Evolutionary conservation across 345 rosid species (phyloP), one percentile per base, ranked within the genome.

Genomic region (Durio zibethinus): DNA sequence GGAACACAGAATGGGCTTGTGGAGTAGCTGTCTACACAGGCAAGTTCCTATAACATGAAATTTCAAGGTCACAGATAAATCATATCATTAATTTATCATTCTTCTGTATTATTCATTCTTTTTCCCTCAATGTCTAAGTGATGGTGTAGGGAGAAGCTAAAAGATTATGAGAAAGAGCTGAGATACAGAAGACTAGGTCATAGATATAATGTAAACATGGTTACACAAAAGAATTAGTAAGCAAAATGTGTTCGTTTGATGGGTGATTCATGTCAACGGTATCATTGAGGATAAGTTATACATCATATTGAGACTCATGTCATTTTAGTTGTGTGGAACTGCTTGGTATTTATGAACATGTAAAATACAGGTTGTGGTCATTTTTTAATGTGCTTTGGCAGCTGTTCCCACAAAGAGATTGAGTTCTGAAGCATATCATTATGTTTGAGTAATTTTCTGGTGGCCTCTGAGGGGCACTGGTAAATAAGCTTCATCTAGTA

Each of bases 1-100:
- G 98, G 73, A 96, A 96, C 83, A 93, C 99, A 21, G 99, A 96
- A 77, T 93, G 99, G 99, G 99, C 91, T 68, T 96, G 99, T 88
- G 99, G 99, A 81, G 98, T 92, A 76, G 97, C 98, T 84, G 87
- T 93, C 74, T 93, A 96, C 72, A 93, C 99, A 77, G 99, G 99
- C 85, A 89, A 72, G 84, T 85, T 84, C 76, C 45, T 68, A 10
- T 45, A 27, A 53, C 45, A 18, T 77, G 40, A 76, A 53, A 23
- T 53, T 27, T 53, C 29, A 40, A 57, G 59, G 69, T 45, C 71
- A 75, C 60, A 48, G 54, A 63, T 75, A 75, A 52, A 63, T 75
- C 6, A 18, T 68, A 16, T 69, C 70, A 73, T 70, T 40, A 67
- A n/a, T 40, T 57, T 62, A 2, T 75, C 16, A 31, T 68, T 74